These are phyloP conservation scores for Cercospora sp. DNA, from an alignment of 2,329 filamentous ascomycete genomes.

Conservation along the genomic window DNA sequence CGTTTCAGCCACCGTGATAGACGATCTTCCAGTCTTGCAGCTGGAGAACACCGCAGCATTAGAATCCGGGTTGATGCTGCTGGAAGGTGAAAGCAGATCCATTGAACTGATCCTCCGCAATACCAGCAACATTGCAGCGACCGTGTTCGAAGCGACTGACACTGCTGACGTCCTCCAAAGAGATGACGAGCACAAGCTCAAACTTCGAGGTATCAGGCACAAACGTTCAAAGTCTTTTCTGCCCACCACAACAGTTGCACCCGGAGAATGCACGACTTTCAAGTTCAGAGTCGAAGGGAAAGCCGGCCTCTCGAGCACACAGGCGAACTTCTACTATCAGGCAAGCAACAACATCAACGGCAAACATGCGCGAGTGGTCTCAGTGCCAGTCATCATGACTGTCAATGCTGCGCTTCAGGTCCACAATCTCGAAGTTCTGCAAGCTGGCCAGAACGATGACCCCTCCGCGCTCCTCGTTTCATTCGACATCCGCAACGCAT, in stretches of 20 bases:
- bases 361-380: conserved; percentile 47
- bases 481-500: conserved; percentile 83
- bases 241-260: conserved; percentile 33
- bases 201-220: conserved; percentile 16
- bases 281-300: conserved; percentile 84
- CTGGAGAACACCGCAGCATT: conserved; percentile 75
- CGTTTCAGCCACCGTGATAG: conserved; percentile 63
- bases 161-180: conserved; percentile 23
- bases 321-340: conserved; percentile 77
- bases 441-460: conserved; percentile 57
- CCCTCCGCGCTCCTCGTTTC: conserved; percentile 68
- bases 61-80: conserved; percentile 84
- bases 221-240: conserved; percentile 19
- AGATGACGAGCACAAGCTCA: conserved; percentile 20
- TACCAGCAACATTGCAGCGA: conserved; percentile 70
- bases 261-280: conserved; percentile 67
- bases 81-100: conserved; percentile 79
- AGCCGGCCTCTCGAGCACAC: conserved; percentile 75
- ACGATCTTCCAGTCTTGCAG: conserved; percentile 72
- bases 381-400: conserved; percentile 78
- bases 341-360: conserved; percentile 11
- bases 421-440: conserved; percentile 71
- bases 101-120: conserved; percentile 84
- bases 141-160: conserved; percentile 55
- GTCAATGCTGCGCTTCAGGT: conserved; percentile 90